These are phyloP conservation scores for Alisma plantagoaquatica DNA, from an alignment of 106 monocot species.

Conservation along the genomic window DNA sequence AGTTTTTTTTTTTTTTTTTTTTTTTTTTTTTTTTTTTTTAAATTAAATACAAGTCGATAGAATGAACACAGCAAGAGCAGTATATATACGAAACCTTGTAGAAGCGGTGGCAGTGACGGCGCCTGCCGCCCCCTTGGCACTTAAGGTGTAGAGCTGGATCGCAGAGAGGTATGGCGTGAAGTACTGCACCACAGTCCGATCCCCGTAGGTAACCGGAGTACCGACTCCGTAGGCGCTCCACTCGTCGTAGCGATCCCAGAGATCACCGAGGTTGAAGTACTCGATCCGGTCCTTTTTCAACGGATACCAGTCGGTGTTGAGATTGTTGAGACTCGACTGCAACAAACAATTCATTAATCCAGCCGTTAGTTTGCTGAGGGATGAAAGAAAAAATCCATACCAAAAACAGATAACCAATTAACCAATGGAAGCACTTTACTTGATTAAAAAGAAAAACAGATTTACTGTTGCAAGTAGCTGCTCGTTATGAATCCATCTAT, in stretches of 20 bases:
- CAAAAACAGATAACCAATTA: too few relatives aligned
- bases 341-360: neutral
- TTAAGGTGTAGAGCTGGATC: conserved; percentile 72
- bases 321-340: conserved; percentile 5
- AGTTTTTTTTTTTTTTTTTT: neutral
- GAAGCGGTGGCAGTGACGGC: too few relatives aligned
- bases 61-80: neutral
- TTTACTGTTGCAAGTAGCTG: too few relatives aligned
- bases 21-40: neutral
- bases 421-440: too few relatives aligned
- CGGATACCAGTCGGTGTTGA: conserved; percentile 6
- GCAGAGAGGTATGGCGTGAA: conserved; percentile 77
- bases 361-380: too few relatives aligned
- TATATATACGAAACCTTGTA: conserved; percentile 34
- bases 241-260: conserved; percentile 74
- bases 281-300: conserved; percentile 7
- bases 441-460: too few relatives aligned
- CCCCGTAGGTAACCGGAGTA: conserved; percentile 21
- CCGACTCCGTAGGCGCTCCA: conserved; percentile 77
- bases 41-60: neutral
- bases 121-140: too few relatives aligned
- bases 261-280: conserved; percentile 56
- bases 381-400: neutral
- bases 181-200: conserved; percentile 37
- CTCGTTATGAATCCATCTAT: too few relatives aligned